phyloP scores from a whole-genome alignment of 345 rosid genomes.

The Rhodamnia argentea region DNA sequence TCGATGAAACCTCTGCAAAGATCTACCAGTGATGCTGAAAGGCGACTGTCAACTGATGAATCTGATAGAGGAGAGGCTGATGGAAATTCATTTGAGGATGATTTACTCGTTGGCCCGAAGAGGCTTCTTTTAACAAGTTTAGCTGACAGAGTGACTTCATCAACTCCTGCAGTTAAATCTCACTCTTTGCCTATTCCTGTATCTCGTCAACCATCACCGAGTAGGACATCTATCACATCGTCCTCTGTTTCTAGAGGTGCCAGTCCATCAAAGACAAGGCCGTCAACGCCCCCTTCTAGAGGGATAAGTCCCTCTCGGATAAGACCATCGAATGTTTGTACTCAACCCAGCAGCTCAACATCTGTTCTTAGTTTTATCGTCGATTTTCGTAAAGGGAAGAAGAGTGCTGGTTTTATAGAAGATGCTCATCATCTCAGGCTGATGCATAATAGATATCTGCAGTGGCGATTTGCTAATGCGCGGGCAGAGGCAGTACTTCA shows the following conservation, averaged over 20 bases:
- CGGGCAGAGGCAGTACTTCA: constrained; percentile 57
- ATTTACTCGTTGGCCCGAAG: constrained; percentile 23
- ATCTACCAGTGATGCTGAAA: constrained; percentile 43
- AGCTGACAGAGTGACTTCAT: constrained; percentile 34
- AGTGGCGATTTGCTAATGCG: constrained; percentile 91
- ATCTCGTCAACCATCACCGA: constrained; percentile 67
- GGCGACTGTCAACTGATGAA: constrained; percentile 24
- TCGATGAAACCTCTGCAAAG: constrained; percentile 38
- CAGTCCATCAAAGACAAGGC: constrained; percentile 33
- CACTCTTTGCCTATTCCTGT: constrained; percentile 35
- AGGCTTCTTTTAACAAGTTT: constrained; percentile 36
- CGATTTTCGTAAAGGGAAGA: constrained; percentile 76
- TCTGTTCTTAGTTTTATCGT: constrained; percentile 88
- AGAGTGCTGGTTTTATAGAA: constrained; percentile 51
- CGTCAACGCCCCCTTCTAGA: constrained; percentile 68
- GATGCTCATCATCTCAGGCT: constrained; percentile 88
- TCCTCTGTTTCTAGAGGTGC: constrained; percentile 35
- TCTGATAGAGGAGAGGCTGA: constrained; percentile 28
- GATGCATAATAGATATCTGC: constrained; percentile 73
- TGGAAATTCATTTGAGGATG: constrained; percentile 38
- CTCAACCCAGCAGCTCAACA: constrained; percentile 45
- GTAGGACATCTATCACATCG: constrained; percentile 32
- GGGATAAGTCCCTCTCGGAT: constrained; percentile 74
- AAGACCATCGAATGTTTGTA: constrained; percentile 42
- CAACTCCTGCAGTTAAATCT: constrained; percentile 37